Percentiles rank a stretch among this genome's conserved stretches.
phyloP scores from a whole-genome alignment of 768 basidiomycete species.

The Lenzites betulinus region DNA sequence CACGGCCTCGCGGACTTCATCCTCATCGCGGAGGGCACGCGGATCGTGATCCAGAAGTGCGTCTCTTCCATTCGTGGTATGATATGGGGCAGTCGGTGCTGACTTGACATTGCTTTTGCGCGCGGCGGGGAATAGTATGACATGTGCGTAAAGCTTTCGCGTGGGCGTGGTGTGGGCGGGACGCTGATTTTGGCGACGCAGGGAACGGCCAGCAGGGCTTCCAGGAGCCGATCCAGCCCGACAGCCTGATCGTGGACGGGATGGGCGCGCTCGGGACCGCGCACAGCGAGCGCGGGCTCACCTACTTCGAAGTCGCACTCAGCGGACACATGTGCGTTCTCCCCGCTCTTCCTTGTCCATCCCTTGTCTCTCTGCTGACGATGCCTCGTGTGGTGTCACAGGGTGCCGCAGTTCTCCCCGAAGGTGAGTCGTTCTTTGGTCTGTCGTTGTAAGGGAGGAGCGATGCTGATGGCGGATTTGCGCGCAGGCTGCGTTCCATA shows the following conservation, averaged over 20 bases:
- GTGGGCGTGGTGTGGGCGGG: too few relatives aligned
- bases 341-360: neutral
- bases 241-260: constrained; percentile 71
- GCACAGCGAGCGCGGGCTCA: constrained; percentile 67
- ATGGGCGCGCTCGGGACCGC: constrained; percentile 65
- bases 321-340: constrained; percentile 69
- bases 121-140: too few relatives aligned
- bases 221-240: constrained; percentile 63
- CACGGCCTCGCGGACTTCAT: constrained; percentile 77
- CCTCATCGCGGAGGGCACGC: constrained; percentile 65
- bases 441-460: too few relatives aligned
- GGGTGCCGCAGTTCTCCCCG: constrained; percentile 70
- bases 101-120: too few relatives aligned
- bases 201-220: constrained; percentile 72
- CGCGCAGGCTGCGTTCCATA: constrained; percentile 60
- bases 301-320: constrained; percentile 64
- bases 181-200: too few relatives aligned
- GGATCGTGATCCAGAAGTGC: constrained; percentile 42
- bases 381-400: constrained; percentile 26
- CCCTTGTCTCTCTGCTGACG: neutral
- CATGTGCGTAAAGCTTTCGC: too few relatives aligned
- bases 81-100: too few relatives aligned
- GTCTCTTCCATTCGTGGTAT: too few relatives aligned
- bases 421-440: constrained; percentile 30
- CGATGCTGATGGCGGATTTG: too few relatives aligned